Conservation (phyloP, 116 monocot species). For the Phalaenopsis hybrid region DNA sequence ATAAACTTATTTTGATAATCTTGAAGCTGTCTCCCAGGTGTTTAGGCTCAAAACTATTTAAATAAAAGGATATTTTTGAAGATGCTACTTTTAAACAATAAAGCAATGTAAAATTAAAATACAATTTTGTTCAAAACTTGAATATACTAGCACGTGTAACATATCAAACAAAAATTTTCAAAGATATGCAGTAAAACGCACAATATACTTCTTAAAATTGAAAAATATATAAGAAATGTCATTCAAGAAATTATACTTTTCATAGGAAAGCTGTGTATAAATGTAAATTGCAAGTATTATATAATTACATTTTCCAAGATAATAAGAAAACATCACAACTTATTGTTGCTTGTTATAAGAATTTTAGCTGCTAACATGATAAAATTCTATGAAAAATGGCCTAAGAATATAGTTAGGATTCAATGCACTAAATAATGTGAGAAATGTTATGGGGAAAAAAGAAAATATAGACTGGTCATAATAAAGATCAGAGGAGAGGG, state of each 20-base stretch:
- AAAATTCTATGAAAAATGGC: too few relatives aligned
- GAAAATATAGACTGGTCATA: too few relatives aligned
- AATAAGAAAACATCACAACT: background rate
- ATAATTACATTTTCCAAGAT: background rate
- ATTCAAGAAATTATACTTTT: background rate
- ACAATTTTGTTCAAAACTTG: background rate
- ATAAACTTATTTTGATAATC: too few relatives aligned
- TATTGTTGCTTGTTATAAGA: too few relatives aligned
- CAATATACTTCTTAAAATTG: background rate
- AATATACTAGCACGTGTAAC: background rate
- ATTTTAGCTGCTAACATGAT: too few relatives aligned
- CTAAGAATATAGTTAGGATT: too few relatives aligned
- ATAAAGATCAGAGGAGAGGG: too few relatives aligned
- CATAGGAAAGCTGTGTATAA: background rate
- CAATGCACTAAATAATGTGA: too few relatives aligned
- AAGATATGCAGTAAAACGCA: background rate
- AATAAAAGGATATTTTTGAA: background rate
- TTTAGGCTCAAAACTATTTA: background rate
- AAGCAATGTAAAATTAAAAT: background rate
- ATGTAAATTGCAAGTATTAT: background rate
- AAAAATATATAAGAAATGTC: background rate
- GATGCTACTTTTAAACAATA: background rate
- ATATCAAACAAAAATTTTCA: background rate
- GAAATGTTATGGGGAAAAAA: too few relatives aligned
- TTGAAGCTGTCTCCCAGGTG: too few relatives aligned